These are phyloP conservation scores for Papilionanthe hybrid DNA, from an alignment of 116 monocot species.

Conservation along the genomic window DNA sequence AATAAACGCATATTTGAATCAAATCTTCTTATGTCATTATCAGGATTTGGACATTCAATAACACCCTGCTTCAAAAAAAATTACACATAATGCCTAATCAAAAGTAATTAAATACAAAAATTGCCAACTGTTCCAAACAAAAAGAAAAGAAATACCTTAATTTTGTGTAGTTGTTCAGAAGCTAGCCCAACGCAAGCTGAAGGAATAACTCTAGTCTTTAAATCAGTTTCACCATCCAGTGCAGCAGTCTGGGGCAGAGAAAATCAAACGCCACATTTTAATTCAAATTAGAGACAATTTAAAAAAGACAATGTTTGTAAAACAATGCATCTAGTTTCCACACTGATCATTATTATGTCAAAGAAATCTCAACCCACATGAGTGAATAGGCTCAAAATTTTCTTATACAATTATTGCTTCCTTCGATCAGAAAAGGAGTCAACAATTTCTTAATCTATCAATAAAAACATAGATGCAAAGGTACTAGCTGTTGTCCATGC, in stretches of 20 bases:
- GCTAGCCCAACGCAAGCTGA: slow-evolving; percentile 56
- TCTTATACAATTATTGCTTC: too few relatives aligned
- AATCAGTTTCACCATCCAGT: slow-evolving; percentile 96
- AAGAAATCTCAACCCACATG: neutral
- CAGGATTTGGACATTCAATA: slow-evolving; percentile 85
- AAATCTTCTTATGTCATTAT: slow-evolving; percentile 96
- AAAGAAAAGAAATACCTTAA: slow-evolving; percentile 50
- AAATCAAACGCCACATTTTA: neutral
- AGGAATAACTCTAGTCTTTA: slow-evolving; percentile 79
- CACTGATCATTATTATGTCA: neutral
- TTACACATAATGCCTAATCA: neutral
- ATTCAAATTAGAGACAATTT: neutral
- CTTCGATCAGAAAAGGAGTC: neutral
- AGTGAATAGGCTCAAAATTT: neutral
- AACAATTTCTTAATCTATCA: neutral
- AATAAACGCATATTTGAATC: slow-evolving; percentile 91
- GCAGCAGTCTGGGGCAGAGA: slow-evolving; percentile 65
- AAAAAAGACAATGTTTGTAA: neutral
- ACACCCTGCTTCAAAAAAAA: slow-evolving; percentile 61
- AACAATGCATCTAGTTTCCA: neutral
- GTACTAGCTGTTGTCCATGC: neutral
- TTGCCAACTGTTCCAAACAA: neutral
- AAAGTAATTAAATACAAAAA: neutral
- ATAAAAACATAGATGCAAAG: neutral
- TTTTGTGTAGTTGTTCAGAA: slow-evolving; percentile 65